Evolutionary conservation across 257 asterid species (phyloP), one percentile per base, ranked within the genome.

Genomic region (Solanum pennellii): DNA sequence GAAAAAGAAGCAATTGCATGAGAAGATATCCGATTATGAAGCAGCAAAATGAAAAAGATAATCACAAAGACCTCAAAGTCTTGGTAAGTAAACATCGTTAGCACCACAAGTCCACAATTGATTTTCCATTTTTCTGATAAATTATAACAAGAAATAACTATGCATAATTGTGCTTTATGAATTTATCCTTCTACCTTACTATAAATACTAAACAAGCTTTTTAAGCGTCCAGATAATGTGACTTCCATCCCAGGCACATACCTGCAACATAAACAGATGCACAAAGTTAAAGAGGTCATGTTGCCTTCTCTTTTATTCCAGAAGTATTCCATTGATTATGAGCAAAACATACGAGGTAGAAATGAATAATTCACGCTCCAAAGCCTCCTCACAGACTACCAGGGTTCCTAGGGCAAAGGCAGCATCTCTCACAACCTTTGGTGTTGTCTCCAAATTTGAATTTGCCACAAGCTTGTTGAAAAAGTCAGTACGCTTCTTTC

Each of bases 191-290:
- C 16, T 94, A 95, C 99, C 99, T 97, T 97, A 89, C 94, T 92
- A 82, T 95, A 97, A 88, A 95, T 93, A 91, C 98, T 97, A 88
- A 95, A 97, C 93, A 95, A 91, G 94, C 98, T 97, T 90, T 95
- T 97, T 60, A 95, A 89, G 87, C 99, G 99, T 82, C 98, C 94
- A 6, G 96, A 95, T 87, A 97, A 90, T 87, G 96, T 94, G 86
- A 97, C 99, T 92, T 97, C 99, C 98, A 95, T 97, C 83, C 99
- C 99, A 25, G 98, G 99, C 90, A 97, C 92, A 90, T 97, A 97
- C 82, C 99, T 97, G 98, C 93, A 91, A 74, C 29, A 74, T 35
- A 56, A 87, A 25, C 45, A 65, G 41, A 62, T 37, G 65, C 85
- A 76, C 14, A 35, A 27, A 12, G 66, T 18, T 68, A 72, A 77